Percentiles rank a stretch among this genome's conserved stretches.
Conservation (phyloP, 2,329 filamentous ascomycete species). For the Cytospora paraplurivora region DNA sequence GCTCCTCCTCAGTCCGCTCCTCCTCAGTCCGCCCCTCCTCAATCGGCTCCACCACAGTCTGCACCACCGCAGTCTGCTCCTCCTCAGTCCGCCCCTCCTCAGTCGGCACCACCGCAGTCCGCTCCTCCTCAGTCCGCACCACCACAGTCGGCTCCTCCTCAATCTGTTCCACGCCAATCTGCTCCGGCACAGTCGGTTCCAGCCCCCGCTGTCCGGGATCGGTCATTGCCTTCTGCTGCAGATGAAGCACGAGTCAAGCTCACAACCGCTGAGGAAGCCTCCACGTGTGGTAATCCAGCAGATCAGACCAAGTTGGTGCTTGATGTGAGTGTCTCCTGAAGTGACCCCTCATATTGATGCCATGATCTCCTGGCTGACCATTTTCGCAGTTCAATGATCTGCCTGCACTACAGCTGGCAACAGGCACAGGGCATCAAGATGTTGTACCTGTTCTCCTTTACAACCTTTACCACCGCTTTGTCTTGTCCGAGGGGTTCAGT, state of each 20-base stretch:
- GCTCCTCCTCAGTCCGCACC: slow-evolving; percentile 8
- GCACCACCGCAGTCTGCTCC: neutral
- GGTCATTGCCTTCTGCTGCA: slow-evolving; percentile 5
- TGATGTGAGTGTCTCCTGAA: slow-evolving; percentile 24
- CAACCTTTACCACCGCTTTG: slow-evolving; percentile 36
- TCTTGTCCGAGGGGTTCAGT: slow-evolving; percentile 41
- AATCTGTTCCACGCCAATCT: slow-evolving; percentile 12
- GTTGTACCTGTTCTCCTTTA: slow-evolving; percentile 25
- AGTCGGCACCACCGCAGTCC: neutral
- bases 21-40: neutral
- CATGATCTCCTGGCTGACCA: slow-evolving; percentile 4
- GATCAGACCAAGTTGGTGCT: slow-evolving; percentile 26
- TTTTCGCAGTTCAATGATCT: slow-evolving; percentile 33
- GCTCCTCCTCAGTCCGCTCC: neutral
- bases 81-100: neutral
- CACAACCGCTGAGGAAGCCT: neutral
- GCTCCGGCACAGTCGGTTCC: slow-evolving; percentile 7
- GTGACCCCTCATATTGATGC: no score
- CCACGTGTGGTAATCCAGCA: slow-evolving; percentile 22
- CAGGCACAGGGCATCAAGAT: slow-evolving; percentile 1
- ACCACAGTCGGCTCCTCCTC: neutral
- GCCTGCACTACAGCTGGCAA: slow-evolving; percentile 10
- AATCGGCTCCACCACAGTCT: neutral
- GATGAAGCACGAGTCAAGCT: slow-evolving; percentile 18
- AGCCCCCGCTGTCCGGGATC: slow-evolving; percentile 6